These are phyloP conservation scores for Suhomyces vadensis DNA, from an alignment of 805 yeast genomes.

Conservation along the genomic window DNA sequence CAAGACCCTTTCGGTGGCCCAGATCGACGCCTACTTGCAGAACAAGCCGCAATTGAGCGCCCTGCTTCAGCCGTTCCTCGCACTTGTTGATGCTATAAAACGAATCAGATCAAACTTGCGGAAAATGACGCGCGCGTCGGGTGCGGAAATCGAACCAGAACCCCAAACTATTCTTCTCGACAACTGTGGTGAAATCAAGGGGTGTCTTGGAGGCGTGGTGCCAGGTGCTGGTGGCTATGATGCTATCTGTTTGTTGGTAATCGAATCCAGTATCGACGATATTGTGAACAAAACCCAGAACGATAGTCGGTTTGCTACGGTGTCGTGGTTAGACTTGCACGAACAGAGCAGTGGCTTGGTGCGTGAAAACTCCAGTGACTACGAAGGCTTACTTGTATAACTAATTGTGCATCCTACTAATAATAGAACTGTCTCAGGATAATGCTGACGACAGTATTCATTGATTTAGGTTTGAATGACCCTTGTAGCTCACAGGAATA, in stretches of 20 bases:
- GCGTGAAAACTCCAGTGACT: constrained; percentile 40
- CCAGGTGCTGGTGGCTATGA: constrained; percentile 99
- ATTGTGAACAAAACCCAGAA: constrained; percentile 21
- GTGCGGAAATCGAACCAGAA: constrained; percentile 87
- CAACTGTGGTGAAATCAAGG: constrained; percentile 47
- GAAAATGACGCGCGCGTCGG: constrained; percentile 59
- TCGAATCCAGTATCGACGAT: constrained; percentile 40
- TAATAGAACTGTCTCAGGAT: no score
- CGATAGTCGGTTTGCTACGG: constrained; percentile 41
- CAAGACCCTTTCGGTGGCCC: background rate
- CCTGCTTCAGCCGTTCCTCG: constrained; percentile 6
- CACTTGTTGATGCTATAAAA: constrained; percentile 41
- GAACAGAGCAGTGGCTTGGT: constrained; percentile 63
- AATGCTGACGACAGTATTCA: no score
- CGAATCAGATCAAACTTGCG: constrained; percentile 60
- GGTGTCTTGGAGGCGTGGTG: constrained; percentile 93
- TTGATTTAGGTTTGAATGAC: no score
- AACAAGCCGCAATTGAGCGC: background rate
- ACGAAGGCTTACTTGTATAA: constrained; percentile 4
- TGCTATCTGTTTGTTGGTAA: constrained; percentile 76
- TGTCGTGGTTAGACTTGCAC: constrained; percentile 65
- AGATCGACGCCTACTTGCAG: background rate
- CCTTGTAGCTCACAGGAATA: no score
- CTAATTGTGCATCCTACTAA: no score
- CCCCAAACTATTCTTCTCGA: constrained; percentile 73